Conservation (phyloP, 2,329 filamentous ascomycete species). For the Cercospora sp. region DNA sequence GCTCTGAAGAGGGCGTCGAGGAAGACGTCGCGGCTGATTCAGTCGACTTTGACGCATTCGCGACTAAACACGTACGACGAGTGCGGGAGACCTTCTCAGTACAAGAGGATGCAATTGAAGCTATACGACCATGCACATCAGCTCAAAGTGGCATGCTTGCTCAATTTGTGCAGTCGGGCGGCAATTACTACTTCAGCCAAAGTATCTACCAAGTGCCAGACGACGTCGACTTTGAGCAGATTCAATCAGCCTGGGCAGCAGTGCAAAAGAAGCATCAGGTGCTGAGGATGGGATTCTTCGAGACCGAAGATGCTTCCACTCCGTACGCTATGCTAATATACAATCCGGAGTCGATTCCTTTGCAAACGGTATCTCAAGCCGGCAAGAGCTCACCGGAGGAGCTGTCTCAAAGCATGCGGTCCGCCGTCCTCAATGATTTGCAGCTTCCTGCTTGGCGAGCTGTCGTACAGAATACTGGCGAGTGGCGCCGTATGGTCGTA, state of each 20-base stretch:
- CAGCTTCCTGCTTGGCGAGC: constrained; percentile 65
- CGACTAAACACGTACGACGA: constrained; percentile 43
- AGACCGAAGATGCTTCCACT: constrained; percentile 59
- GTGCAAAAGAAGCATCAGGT: constrained; percentile 64
- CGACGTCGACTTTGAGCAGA: constrained; percentile 40
- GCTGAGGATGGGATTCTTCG: constrained; percentile 71
- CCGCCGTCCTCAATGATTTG: constrained; percentile 47
- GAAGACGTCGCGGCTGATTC: neutral
- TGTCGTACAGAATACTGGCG: constrained; percentile 45
- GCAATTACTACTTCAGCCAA: constrained; percentile 74
- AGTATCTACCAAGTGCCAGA: constrained; percentile 56
- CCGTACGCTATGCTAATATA: constrained; percentile 78
- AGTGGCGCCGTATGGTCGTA: constrained; percentile 45
- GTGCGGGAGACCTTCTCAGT: constrained; percentile 41
- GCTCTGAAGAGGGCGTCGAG: neutral
- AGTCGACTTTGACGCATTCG: constrained; percentile 56
- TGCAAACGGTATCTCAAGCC: constrained; percentile 9
- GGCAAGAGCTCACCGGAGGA: constrained; percentile 5
- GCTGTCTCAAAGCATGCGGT: constrained; percentile 2
- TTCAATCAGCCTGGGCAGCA: constrained; percentile 62
- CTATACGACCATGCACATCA: constrained; percentile 73
- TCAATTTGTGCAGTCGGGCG: constrained; percentile 68
- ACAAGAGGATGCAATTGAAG: constrained; percentile 49
- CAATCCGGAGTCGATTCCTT: constrained; percentile 25
- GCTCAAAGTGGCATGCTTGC: constrained; percentile 79